Evolutionary conservation across 2,329 filamentous ascomycete species (phyloP).

Genomic region (Emmonsia crescens): DNA sequence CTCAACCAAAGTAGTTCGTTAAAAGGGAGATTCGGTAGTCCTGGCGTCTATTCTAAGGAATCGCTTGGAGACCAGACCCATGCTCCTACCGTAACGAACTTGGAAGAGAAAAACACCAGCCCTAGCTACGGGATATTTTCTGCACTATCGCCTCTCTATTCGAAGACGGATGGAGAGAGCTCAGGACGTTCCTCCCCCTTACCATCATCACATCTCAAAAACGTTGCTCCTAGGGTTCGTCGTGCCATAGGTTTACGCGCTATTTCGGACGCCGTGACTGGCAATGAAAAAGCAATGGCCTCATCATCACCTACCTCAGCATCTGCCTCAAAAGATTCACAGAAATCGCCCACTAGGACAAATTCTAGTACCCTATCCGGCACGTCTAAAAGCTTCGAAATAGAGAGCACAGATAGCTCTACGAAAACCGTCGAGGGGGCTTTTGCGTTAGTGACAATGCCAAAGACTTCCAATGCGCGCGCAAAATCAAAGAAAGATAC

Average conservation of each 20-base stretch:
- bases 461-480: constrained; percentile 39
- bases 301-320: constrained; percentile 31
- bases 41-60: constrained; percentile 46
- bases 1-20: constrained; percentile 54
- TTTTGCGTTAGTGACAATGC: constrained; percentile 38
- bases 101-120: constrained; percentile 39
- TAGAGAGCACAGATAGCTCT: constrained; percentile 59
- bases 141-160: constrained; percentile 39
- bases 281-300: constrained; percentile 41
- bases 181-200: constrained; percentile 40
- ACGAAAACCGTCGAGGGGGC: constrained; percentile 39
- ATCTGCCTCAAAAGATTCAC: constrained; percentile 42
- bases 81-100: constrained; percentile 47
- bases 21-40: constrained; percentile 46
- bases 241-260: constrained; percentile 63
- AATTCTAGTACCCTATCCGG: constrained; percentile 59
- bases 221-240: constrained; percentile 49
- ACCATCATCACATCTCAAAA: constrained; percentile 41
- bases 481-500: constrained; percentile 83
- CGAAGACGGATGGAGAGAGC: constrained; percentile 38
- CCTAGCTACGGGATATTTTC: constrained; percentile 29
- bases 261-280: constrained; percentile 62
- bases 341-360: constrained; percentile 59
- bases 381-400: constrained; percentile 61
- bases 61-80: constrained; percentile 30